A percentile compares a stretch with the other conserved stretches of the same genome.
Evolutionary conservation across 179 eudicot genomes (phyloP).

Genomic region (Camellia oleifera): DNA sequence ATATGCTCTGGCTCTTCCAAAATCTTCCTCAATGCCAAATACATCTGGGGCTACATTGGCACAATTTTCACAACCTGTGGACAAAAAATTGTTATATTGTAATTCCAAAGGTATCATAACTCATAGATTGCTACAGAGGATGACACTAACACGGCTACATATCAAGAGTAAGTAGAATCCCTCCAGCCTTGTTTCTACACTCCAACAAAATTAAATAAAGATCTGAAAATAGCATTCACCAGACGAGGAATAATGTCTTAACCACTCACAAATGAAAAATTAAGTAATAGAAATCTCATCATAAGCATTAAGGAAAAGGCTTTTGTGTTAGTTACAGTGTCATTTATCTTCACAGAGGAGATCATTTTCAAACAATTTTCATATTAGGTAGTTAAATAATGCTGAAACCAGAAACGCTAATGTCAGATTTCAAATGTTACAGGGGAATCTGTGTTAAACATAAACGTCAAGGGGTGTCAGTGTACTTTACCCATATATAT

Average conservation of each 20-base stretch:
- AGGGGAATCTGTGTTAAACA: no score
- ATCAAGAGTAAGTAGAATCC: background rate
- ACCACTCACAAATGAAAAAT: background rate
- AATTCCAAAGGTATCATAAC: background rate
- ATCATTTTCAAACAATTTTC: background rate
- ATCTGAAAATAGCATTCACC: background rate
- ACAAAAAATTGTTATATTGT: background rate
- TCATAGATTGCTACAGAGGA: background rate
- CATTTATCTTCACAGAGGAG: background rate
- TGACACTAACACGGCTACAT: background rate
- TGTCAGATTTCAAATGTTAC: background rate
- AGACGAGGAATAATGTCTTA: background rate
- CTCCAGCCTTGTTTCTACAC: background rate
- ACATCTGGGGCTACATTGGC: slow-evolving; percentile 78
- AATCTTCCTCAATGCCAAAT: slow-evolving; percentile 88
- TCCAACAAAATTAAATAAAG: background rate
- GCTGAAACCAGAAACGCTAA: background rate
- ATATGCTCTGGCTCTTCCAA: slow-evolving; percentile 89
- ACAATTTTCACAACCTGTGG: slow-evolving; percentile 88
- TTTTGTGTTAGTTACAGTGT: background rate
- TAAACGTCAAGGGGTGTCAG: no score
- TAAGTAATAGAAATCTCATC: background rate
- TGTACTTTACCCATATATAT: no score
- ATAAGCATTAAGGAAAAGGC: background rate
- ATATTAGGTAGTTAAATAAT: background rate